phyloP scores from a whole-genome alignment of 768 basidiomycete genomes.

The Leccinum pellstonianum region DNA sequence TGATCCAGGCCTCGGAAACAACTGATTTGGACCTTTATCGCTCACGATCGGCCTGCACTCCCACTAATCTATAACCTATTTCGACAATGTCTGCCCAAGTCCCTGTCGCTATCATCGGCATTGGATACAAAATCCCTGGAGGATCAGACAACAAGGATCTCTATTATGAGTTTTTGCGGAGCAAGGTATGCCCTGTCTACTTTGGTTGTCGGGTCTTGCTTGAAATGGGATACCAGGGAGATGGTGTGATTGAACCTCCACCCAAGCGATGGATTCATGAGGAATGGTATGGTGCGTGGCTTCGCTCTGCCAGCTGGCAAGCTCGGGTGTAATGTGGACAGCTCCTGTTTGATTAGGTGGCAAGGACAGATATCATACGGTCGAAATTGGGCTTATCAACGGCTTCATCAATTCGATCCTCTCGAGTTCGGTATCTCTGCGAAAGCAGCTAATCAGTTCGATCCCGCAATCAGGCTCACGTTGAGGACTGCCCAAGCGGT shows the following conservation, averaged over 20 bases:
- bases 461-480: too few relatives aligned
- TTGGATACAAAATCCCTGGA: constrained; percentile 33
- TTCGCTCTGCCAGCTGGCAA: too few relatives aligned
- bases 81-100: constrained; percentile 29
- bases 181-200: constrained; percentile 19
- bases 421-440: too few relatives aligned
- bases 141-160: constrained; percentile 32
- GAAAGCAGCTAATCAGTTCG: too few relatives aligned
- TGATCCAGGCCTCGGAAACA: too few relatives aligned
- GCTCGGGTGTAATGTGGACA: too few relatives aligned
- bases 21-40: not conserved
- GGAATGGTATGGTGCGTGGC: constrained; percentile 18
- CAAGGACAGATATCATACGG: too few relatives aligned
- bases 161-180: constrained; percentile 31
- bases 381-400: too few relatives aligned
- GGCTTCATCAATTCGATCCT: too few relatives aligned
- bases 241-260: constrained; percentile 31
- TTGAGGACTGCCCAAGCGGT: too few relatives aligned
- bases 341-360: too few relatives aligned
- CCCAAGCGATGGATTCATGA: constrained; percentile 29
- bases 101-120: constrained; percentile 31
- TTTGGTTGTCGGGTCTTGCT: not conserved
- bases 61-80: not conserved
- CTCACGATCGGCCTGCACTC: not conserved
- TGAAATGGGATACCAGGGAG: constrained; percentile 20